Evolutionary conservation across 1,284 basidiomycete species (phyloP), one percentile per base, ranked within the genome.

Genomic region (Malassezia sympodialis): DNA sequence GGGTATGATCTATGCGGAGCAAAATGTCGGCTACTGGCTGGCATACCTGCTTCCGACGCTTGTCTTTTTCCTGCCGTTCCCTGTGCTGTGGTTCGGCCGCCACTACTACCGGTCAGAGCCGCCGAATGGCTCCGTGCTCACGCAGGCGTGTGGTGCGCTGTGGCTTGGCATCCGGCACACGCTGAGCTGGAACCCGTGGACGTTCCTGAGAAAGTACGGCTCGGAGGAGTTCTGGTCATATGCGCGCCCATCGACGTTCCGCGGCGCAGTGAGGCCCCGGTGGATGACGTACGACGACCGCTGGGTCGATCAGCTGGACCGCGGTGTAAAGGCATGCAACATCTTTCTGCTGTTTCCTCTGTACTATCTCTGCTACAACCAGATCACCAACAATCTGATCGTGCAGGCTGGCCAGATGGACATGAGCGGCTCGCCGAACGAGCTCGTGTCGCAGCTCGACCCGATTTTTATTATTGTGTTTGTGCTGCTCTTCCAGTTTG

Each of bases 51-150:
- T 78, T 8, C 79, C 79, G n/a, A 77, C 76, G 49, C 70, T 79
- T 57, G 60, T 79, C 53, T 76, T 78, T 53, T 53, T 72, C 41
- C 60, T 78, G 21, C 74, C 70, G 61, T 85, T 88, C 0, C 58
- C 87, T 63, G 80, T 90, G 45, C 81, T 91, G 35, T 80, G 76
- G 65, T 54, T 79, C 45, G 86, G 86, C 3, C 79, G 80, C 49
- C 83, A 84, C 56, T 78, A 79, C 30, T 90, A 90, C 76, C 74
- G 77, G 26, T 78, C 77, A 31, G 82, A 82, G 0, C 84, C 86
- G 11, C 88, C 88, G 0, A 78, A 80, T 0, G 88, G 88, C 17
- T 88, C 86, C 8, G 83, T 90, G n/a, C 79, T 89, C 81, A 86
- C 66, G 79, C 76, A 78, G 47, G 68, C 76, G 28, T 15, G 73